Evolutionary conservation across 352 stramenopile genomes (phyloP), one percentile per base, ranked within the genome.

Genomic region (Blastocystis sp.): DNA sequence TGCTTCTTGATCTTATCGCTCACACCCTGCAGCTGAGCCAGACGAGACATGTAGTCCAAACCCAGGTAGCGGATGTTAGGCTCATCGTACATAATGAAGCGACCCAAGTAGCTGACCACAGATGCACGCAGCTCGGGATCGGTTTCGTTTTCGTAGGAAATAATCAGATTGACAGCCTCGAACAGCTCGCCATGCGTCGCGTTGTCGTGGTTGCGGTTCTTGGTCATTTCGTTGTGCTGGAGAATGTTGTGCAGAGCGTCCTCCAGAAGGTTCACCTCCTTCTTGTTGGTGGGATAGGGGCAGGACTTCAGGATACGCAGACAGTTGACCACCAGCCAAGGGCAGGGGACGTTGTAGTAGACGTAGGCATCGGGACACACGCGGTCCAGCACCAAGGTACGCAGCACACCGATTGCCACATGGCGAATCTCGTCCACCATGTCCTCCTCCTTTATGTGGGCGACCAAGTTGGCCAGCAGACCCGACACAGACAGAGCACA

Each of bases 1-100:
- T 98, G 95, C 90, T 97, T 95, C 90, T 98, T 97, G 43, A 98
- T 94, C 0, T 89, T 91, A 53, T 90, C 90, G 43, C 45, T 91
- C 75, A 94, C 93, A 47, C 94, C 94, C 45, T 96, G 93, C 9
- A 96, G 92, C 9, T 93, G 92, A 37, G 97, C 96, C 59, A 98
- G 93, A 45, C 96, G 94, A 61, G 96, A 96, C 95, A 98, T 98
- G 0, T 95, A 97, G 88, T 98, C 94, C 8, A 98, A 92, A 3
- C 95, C 96, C 61, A 98, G 94, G 92, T 98, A 98, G 50, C 96
- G 94, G 91, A 98, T 98, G 91, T 98, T 98, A 47, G 94, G 93
- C 90, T 97, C 95, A n/a, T 95, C 94, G n/a, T 98, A 94, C 4
- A 94, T 95, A 90, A 99, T 98, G 91, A 98, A 98, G 80, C 96